A percentile compares a stretch with the other conserved stretches of the same genome.
phyloP scores from a whole-genome alignment of 352 stramenopile genomes.

The Phytophthora tentaculata region DNA sequence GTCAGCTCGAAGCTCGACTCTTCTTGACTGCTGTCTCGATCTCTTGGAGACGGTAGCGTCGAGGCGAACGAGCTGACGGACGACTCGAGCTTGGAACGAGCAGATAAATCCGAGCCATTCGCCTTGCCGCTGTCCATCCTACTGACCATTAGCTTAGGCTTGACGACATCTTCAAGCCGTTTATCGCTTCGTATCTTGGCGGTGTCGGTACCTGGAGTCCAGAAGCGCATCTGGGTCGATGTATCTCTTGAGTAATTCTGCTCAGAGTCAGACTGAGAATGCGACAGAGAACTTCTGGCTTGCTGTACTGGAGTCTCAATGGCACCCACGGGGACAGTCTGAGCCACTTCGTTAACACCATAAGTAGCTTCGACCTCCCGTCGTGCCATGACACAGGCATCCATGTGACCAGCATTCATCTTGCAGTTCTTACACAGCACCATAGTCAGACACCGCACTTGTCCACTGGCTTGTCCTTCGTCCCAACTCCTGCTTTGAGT shows the following conservation, averaged over 20 bases:
- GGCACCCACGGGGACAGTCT: constrained; percentile 1
- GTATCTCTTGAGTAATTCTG: constrained; percentile 12
- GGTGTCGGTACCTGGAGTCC: constrained; percentile 21
- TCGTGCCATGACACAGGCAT: constrained; percentile 36
- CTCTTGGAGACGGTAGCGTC: constrained; percentile 21
- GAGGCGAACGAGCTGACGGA: constrained; percentile 25
- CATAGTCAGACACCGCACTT: constrained; percentile 34
- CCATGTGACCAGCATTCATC: constrained; percentile 27
- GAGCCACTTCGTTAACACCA: constrained; percentile 11
- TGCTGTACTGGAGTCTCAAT: constrained; percentile 1
- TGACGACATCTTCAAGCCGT: constrained; percentile 4
- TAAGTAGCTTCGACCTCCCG: constrained; percentile 18
- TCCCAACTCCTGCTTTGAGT: constrained; percentile 22
- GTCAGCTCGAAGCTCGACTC: constrained; percentile 27
- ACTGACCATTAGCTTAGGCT: constrained; percentile 12
- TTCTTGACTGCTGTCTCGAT: constrained; percentile 25
- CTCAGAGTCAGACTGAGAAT: constrained; percentile 13
- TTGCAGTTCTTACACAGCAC: constrained; percentile 70
- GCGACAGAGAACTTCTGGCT: constrained; percentile 2
- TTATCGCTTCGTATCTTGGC: constrained; percentile 10
- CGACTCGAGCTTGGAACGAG: constrained; percentile 21
- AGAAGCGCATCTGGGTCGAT: constrained; percentile 24
- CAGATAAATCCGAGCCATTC: constrained; percentile 1
- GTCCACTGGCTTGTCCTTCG: constrained; percentile 16
- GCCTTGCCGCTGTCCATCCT: constrained; percentile 18